Evolutionary conservation across 495 filamentous ascomycete species (phyloP).

Genomic region (Penicillium coffeae): DNA sequence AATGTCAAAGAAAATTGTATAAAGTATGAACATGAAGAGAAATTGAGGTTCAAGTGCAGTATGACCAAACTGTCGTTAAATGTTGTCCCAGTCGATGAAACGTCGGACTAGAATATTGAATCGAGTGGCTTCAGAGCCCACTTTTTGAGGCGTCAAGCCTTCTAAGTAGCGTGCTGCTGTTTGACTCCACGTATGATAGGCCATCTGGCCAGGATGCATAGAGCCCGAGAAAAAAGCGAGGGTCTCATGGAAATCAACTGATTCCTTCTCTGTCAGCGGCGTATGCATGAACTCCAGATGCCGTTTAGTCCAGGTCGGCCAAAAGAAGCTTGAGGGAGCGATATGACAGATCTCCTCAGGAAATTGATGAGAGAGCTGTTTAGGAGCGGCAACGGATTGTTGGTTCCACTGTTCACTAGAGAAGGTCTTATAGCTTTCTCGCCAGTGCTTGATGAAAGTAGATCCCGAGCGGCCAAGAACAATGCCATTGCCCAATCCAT

Average conservation of each 20-base stretch:
- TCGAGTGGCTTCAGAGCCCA: slow-evolving; percentile 35
- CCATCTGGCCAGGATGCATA: slow-evolving; percentile 41
- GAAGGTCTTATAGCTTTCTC: slow-evolving; percentile 34
- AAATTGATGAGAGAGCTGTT: slow-evolving; percentile 32
- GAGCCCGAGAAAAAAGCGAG: slow-evolving; percentile 30
- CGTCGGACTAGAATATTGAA: slow-evolving; percentile 44
- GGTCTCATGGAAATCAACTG: background rate
- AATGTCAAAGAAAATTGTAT: too few relatives aligned
- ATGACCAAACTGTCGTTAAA: background rate
- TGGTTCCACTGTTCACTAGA: slow-evolving; percentile 45
- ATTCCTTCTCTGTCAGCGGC: slow-evolving; percentile 24
- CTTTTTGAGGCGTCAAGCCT: slow-evolving; percentile 31
- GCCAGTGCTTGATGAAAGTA: slow-evolving; percentile 41
- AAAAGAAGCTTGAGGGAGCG: slow-evolving; percentile 43
- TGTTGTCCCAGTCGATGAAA: slow-evolving; percentile 23
- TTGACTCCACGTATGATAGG: slow-evolving; percentile 47
- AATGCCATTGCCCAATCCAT: slow-evolving; percentile 44
- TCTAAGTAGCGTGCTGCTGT: slow-evolving; percentile 40
- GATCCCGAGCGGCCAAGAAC: slow-evolving; percentile 40
- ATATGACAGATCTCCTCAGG: slow-evolving; percentile 39
- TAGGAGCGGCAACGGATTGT: slow-evolving; percentile 40
- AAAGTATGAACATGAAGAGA: background rate
- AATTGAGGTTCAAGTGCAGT: background rate
- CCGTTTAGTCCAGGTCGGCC: slow-evolving; percentile 47
- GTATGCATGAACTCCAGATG: slow-evolving; percentile 47